These are phyloP conservation scores for Neolentinus lepideus DNA, from an alignment of 1,284 basidiomycete species.

Conservation along the genomic window DNA sequence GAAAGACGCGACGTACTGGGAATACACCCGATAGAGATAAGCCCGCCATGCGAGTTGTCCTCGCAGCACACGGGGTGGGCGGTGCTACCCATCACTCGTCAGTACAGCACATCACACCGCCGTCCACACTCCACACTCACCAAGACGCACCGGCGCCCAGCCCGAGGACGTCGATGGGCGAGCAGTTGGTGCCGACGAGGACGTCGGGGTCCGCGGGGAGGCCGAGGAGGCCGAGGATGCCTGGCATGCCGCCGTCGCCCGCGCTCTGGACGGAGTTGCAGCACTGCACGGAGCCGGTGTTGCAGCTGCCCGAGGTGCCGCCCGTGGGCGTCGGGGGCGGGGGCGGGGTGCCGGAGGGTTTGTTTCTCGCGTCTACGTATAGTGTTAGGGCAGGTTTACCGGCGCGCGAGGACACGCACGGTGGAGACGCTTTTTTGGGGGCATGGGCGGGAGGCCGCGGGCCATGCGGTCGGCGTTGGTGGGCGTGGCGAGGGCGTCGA, in stretches of 20 bases:
- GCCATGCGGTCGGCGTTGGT: conserved; percentile 46
- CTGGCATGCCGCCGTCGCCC: neutral
- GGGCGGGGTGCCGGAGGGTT: neutral
- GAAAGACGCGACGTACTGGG: too few relatives aligned
- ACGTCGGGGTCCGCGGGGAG: neutral
- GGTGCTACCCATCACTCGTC: neutral
- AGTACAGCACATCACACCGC: too few relatives aligned
- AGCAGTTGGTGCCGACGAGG: conserved; percentile 3
- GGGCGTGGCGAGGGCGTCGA: conserved; percentile 25
- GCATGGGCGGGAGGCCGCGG: conserved; percentile 34
- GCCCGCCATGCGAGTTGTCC: neutral
- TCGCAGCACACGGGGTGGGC: conserved; percentile 4
- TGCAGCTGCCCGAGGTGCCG: neutral
- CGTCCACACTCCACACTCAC: too few relatives aligned
- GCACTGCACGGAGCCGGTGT: conserved; percentile 2
- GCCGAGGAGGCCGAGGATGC: conserved; percentile 2
- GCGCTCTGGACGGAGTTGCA: neutral
- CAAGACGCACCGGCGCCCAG: neutral
- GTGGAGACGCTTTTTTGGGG: conserved; percentile 14
- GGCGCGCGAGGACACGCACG: neutral
- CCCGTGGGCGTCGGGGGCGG: conserved; percentile 4
- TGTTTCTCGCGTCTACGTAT: neutral
- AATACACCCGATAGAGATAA: conserved; percentile 2
- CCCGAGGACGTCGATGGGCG: neutral
- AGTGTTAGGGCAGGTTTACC: neutral